A percentile compares a stretch with the other conserved stretches of the same genome.
Conservation (phyloP, 225 moss, liverwort and hornwort species). For the Lunularia cruciata region DNA sequence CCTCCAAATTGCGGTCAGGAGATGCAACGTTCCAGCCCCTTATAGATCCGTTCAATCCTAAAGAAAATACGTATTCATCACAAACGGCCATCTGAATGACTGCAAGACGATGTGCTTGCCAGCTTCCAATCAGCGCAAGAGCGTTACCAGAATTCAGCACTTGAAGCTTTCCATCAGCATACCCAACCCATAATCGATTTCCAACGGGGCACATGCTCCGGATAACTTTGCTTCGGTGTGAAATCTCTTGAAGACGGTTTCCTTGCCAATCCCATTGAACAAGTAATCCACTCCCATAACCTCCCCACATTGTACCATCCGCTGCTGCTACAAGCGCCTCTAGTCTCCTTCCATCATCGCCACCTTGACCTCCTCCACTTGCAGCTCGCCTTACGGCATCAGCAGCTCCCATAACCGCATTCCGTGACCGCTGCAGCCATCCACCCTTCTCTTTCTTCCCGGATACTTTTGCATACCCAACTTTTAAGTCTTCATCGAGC, state of each 20-base stretch:
- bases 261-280: slow-evolving; percentile 83
- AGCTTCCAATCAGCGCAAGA: slow-evolving; percentile 42
- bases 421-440: slow-evolving; percentile 95
- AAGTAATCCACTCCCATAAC: slow-evolving; percentile 81
- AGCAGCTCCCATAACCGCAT: slow-evolving; percentile 55
- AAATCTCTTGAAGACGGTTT: slow-evolving; percentile 47
- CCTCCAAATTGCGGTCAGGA: slow-evolving; percentile 54
- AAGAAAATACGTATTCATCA: slow-evolving; percentile 68
- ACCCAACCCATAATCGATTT: slow-evolving; percentile 91
- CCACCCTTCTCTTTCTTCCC: slow-evolving; percentile 80
- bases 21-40: slow-evolving; percentile 82
- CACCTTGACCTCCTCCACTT: slow-evolving; percentile 57
- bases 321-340: slow-evolving; percentile 71
- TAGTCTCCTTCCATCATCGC: slow-evolving; percentile 71
- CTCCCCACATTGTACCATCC: slow-evolving; percentile 95
- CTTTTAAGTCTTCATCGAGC: slow-evolving; percentile 58
- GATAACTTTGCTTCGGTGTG: slow-evolving; percentile 51
- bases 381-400: slow-evolving; percentile 90
- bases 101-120: slow-evolving; percentile 68
- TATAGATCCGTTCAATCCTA: slow-evolving; percentile 86
- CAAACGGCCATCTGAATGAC: slow-evolving; percentile 72
- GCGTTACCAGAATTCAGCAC: slow-evolving; percentile 54
- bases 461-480: slow-evolving; percentile 51
- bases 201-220: slow-evolving; percentile 79
- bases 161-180: slow-evolving; percentile 76